These are phyloP conservation scores for Xenosphaeropsis pyriputrescens DNA, from an alignment of 2,329 filamentous ascomycete species.

Conservation along the genomic window DNA sequence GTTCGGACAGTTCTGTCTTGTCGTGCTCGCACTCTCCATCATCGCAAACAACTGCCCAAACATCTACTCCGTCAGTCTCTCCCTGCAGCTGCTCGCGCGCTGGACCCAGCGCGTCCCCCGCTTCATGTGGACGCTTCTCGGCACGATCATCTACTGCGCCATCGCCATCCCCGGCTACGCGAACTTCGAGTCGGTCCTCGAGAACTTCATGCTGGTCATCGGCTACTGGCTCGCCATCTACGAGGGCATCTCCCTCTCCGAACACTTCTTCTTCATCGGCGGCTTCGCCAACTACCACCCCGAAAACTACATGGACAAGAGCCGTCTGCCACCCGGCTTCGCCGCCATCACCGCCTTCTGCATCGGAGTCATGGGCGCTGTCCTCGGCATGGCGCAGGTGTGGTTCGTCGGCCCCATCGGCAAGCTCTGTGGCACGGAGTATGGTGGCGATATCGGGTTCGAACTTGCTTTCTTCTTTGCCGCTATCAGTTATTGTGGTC, in stretches of 20 bases:
- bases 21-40: conserved; percentile 50
- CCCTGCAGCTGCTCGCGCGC: conserved; percentile 47
- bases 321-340: conserved; percentile 44
- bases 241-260: conserved; percentile 46
- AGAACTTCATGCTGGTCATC: conserved; percentile 57
- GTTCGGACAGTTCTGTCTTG: conserved; percentile 60
- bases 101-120: conserved; percentile 47
- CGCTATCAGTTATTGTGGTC: conserved; percentile 30
- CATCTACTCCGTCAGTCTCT: conserved; percentile 56
- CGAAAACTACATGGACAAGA: conserved; percentile 39
- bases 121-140: conserved; percentile 50
- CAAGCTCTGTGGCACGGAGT: conserved; percentile 33
- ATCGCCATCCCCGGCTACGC: conserved; percentile 56
- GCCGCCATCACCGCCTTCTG: conserved; percentile 49
- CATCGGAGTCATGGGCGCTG: conserved; percentile 48
- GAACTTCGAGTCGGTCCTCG: conserved; percentile 47
- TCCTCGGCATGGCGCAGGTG: conserved; percentile 54
- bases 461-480: conserved; percentile 52
- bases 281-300: conserved; percentile 44
- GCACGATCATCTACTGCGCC: conserved; percentile 47
- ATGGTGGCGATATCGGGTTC: conserved; percentile 34
- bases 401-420: conserved; percentile 59
- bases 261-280: conserved; percentile 55
- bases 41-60: conserved; percentile 60
- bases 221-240: conserved; percentile 68